Conservation (phyloP, 306 rosid genomes). For the Inga laurina region DNA sequence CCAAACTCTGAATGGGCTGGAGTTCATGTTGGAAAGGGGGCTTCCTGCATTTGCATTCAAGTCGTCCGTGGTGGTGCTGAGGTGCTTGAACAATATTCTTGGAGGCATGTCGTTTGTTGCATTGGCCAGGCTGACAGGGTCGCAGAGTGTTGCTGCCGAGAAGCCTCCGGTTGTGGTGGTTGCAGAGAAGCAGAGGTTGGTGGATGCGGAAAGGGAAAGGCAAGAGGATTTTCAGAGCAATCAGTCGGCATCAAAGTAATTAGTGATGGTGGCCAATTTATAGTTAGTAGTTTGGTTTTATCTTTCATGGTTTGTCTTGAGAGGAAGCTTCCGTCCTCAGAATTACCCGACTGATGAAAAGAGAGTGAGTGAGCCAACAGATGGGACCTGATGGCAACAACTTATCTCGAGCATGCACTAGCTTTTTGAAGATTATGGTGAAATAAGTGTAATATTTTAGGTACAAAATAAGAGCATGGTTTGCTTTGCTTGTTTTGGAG, state of each 20-base stretch:
- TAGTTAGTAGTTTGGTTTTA: not conserved
- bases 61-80: conserved; percentile 58
- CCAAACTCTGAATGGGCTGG: conserved; percentile 74
- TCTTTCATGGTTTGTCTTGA: not conserved
- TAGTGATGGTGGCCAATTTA: conserved; percentile 31
- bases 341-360: not conserved
- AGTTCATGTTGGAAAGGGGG: conserved; percentile 57
- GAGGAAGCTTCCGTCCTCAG: not conserved
- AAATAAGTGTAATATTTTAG: not conserved
- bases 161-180: conserved; percentile 30
- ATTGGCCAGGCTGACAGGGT: conserved; percentile 71
- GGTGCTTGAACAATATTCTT: conserved; percentile 63
- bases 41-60: conserved; percentile 58
- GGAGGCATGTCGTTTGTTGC: conserved; percentile 71
- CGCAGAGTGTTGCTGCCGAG: conserved; percentile 57
- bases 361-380: not conserved
- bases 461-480: not conserved
- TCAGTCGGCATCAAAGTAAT: conserved; percentile 70
- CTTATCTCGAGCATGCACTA: not conserved
- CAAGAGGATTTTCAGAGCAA: conserved; percentile 48
- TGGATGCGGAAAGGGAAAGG: conserved; percentile 30
- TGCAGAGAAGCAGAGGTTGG: conserved; percentile 49
- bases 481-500: not conserved
- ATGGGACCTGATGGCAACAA: not conserved
- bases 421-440: not conserved